Conservation (phyloP, 257 asterid species). For the Gardenia jasminoides region DNA sequence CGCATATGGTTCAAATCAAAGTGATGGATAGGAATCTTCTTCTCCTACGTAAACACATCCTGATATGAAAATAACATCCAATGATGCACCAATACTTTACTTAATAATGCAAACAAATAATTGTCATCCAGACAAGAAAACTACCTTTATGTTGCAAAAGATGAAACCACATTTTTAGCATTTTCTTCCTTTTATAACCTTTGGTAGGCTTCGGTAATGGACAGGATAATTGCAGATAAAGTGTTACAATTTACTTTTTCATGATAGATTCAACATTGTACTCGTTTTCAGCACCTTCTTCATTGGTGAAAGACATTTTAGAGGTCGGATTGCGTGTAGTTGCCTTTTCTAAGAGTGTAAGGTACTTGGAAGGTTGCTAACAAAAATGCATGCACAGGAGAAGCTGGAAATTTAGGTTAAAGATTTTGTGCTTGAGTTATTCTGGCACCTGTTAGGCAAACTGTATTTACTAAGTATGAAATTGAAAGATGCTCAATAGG, state of each 20-base stretch:
- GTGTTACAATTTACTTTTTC: neutral
- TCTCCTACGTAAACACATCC: neutral
- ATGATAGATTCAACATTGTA: neutral
- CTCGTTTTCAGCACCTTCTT: neutral
- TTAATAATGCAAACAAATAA: neutral
- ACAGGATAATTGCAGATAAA: neutral
- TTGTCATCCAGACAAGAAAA: neutral
- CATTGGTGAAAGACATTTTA: neutral
- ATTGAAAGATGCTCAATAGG: no score
- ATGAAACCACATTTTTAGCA: constrained; percentile 1
- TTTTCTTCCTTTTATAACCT: neutral
- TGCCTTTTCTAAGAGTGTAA: neutral
- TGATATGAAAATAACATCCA: neutral
- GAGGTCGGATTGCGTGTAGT: neutral
- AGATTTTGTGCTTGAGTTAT: no score
- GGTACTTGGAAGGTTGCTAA: neutral
- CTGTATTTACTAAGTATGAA: no score
- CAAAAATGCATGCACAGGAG: no score
- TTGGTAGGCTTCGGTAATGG: neutral
- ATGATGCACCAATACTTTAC: neutral
- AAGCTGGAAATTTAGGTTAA: neutral
- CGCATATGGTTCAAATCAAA: neutral
- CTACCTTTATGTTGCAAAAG: neutral
- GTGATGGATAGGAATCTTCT: constrained; percentile 1
- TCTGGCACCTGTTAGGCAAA: no score